A percentile compares a stretch with the other conserved stretches of the same genome.
phyloP scores from a whole-genome alignment of 2,329 filamentous ascomycete genomes.

The Periconia digitata region DNA sequence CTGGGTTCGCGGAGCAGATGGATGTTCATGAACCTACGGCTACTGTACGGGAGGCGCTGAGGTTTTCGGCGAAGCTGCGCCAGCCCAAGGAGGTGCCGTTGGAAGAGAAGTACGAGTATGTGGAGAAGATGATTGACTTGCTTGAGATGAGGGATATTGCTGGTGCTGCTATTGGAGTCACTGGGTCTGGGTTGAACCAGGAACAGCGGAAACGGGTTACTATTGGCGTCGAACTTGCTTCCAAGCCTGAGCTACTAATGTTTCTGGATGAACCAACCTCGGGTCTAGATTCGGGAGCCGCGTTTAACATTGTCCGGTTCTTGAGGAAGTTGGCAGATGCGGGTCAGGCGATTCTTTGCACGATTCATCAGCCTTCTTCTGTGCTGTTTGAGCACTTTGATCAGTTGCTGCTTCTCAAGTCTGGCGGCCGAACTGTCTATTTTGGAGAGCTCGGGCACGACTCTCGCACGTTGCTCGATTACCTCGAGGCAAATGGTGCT shows the following conservation, averaged over 20 bases:
- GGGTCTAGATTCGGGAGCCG: conserved; percentile 70
- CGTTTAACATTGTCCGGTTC: conserved; percentile 66
- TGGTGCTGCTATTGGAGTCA: conserved; percentile 63
- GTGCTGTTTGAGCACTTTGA: conserved; percentile 69
- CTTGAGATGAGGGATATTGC: conserved; percentile 67
- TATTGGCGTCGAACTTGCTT: conserved; percentile 62
- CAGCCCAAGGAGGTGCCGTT: conserved; percentile 61
- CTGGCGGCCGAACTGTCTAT: conserved; percentile 66
- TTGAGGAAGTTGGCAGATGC: conserved; percentile 65
- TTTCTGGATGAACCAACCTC: conserved; percentile 80
- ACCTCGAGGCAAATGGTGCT: conserved; percentile 57
- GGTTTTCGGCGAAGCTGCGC: conserved; percentile 64
- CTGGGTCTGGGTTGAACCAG: conserved; percentile 54
- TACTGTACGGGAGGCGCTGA: conserved; percentile 65
- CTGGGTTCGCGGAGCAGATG: conserved; percentile 72
- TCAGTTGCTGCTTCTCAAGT: conserved; percentile 64
- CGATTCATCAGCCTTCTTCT: conserved; percentile 71
- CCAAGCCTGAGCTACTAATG: conserved; percentile 70
- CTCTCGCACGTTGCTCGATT: conserved; percentile 46
- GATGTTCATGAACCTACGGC: conserved; percentile 64
- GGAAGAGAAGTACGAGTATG: conserved; percentile 65
- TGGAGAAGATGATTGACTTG: conserved; percentile 64
- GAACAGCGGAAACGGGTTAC: conserved; percentile 70
- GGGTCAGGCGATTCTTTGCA: conserved; percentile 66
- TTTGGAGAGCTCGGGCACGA: conserved; percentile 60